These are phyloP conservation scores for Aspergillus sp. DNA, from an alignment of 2,329 filamentous ascomycete genomes.

Conservation along the genomic window DNA sequence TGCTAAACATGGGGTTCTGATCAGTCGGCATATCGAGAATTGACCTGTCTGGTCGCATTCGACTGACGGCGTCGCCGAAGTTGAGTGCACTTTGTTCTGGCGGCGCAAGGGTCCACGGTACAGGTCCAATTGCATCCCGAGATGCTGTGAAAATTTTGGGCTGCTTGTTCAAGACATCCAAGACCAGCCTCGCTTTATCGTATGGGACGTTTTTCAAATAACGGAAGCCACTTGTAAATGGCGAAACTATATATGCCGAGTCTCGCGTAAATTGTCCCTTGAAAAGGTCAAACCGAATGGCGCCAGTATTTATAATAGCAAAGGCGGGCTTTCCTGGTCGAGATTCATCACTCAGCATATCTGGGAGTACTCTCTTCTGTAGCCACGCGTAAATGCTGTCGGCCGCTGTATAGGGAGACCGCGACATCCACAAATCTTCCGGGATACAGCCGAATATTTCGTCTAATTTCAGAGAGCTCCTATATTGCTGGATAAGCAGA, in stretches of 20 bases:
- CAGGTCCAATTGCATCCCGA: conserved; percentile 16
- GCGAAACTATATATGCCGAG: conserved; percentile 80
- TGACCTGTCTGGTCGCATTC: not conserved
- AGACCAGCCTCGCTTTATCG: conserved; percentile 66
- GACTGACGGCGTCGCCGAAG: conserved; percentile 12
- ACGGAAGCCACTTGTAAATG: conserved; percentile 77
- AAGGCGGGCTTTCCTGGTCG: conserved; percentile 62
- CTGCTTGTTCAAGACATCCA: conserved; percentile 59
- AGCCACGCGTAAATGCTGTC: conserved; percentile 82
- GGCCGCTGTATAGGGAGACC: conserved; percentile 69
- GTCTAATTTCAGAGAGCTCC: conserved; percentile 71
- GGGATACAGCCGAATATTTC: conserved; percentile 80
- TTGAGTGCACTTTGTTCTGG: conserved; percentile 44
- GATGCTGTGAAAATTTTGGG: conserved; percentile 47
- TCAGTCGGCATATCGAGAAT: conserved; percentile 5
- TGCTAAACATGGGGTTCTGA: conserved; percentile 30
- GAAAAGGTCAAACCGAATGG: conserved; percentile 93
- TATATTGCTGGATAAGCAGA: conserved; percentile 65
- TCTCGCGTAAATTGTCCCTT: conserved; percentile 87
- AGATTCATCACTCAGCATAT: conserved; percentile 58
- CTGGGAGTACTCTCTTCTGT: conserved; percentile 70
- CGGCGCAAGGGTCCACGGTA: conserved; percentile 39
- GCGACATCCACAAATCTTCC: conserved; percentile 75
- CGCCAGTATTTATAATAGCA: conserved; percentile 82
- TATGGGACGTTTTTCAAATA: conserved; percentile 82